Evolutionary conservation across 345 rosid genomes (phyloP).

Genomic region (Brassica rapa): DNA sequence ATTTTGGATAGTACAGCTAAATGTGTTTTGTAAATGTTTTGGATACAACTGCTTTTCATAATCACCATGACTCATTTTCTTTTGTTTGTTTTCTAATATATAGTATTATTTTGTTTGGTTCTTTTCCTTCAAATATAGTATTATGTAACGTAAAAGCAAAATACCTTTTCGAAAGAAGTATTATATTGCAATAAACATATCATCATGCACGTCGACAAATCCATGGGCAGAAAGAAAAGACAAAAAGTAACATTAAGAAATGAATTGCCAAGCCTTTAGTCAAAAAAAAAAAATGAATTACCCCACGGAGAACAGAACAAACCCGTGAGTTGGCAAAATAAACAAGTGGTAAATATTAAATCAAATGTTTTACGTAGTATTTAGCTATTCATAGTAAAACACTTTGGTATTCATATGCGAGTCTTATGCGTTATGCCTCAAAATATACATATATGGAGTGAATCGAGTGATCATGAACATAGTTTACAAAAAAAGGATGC

Average conservation of each 20-base stretch:
- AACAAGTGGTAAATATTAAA: conserved; percentile 7
- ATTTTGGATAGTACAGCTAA: neutral
- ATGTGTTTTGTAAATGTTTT: neutral
- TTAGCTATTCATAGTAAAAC: neutral
- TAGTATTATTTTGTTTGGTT: neutral
- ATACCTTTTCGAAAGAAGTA: neutral
- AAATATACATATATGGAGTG: neutral
- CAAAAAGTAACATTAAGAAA: neutral
- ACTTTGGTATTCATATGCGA: neutral
- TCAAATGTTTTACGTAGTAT: too few species aligned
- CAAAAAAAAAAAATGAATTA: conserved; percentile 5
- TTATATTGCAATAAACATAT: neutral
- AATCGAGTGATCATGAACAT: neutral
- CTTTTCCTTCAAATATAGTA: neutral
- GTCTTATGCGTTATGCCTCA: neutral
- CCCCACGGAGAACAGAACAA: conserved; percentile 28
- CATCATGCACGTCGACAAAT: neutral
- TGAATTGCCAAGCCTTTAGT: neutral
- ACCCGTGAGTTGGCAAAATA: conserved; percentile 36
- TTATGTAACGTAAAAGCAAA: neutral
- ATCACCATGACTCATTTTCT: neutral
- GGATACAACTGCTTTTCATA: neutral
- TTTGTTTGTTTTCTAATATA: neutral
- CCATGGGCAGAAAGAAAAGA: neutral
- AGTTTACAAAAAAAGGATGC: neutral